phyloP scores from a whole-genome alignment of 2,329 filamentous ascomycete genomes.

The Paraphoma sp. region DNA sequence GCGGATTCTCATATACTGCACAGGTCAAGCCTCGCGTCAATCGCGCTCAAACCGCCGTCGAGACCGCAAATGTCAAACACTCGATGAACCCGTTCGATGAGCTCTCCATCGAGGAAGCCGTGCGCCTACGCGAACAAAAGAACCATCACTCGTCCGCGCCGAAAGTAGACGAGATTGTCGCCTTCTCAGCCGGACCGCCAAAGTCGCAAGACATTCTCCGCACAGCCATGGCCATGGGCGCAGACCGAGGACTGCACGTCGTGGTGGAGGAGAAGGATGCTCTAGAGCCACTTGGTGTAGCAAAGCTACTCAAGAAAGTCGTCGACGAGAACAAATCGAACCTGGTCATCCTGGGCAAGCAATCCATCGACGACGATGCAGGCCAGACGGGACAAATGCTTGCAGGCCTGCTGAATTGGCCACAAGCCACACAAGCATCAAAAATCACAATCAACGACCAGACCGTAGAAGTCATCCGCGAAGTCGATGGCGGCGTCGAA shows the following conservation, averaged over 20 bases:
- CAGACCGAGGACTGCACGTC: constrained; percentile 88
- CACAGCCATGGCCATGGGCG: constrained; percentile 98
- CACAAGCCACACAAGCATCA: constrained; percentile 92
- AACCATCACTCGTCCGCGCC: constrained; percentile 50
- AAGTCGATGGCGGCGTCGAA: constrained; percentile 95
- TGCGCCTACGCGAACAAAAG: constrained; percentile 85
- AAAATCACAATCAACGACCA: constrained; percentile 80
- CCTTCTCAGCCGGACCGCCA: constrained; percentile 83
- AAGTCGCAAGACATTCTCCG: constrained; percentile 90
- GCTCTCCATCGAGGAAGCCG: constrained; percentile 94
- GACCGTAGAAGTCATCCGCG: constrained; percentile 77
- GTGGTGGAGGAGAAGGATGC: constrained; percentile 66
- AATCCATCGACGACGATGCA: constrained; percentile 96
- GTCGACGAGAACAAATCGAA: constrained; percentile 87
- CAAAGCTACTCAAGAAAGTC: constrained; percentile 82
- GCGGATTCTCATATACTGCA: constrained; percentile 9
- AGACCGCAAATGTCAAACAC: constrained; percentile 93
- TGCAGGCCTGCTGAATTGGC: constrained; percentile 88
- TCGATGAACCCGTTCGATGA: constrained; percentile 99
- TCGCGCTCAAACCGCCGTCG: constrained; percentile 81
- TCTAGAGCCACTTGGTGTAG: constrained; percentile 88
- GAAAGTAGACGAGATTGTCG: constrained; percentile 84
- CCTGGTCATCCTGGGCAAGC: constrained; percentile 92
- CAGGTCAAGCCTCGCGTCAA: constrained; percentile 75
- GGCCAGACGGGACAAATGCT: constrained; percentile 98